Percentiles rank a stretch among this genome's conserved stretches.
Conservation (phyloP, 306 rosid genomes). For the Datisca glomerata region DNA sequence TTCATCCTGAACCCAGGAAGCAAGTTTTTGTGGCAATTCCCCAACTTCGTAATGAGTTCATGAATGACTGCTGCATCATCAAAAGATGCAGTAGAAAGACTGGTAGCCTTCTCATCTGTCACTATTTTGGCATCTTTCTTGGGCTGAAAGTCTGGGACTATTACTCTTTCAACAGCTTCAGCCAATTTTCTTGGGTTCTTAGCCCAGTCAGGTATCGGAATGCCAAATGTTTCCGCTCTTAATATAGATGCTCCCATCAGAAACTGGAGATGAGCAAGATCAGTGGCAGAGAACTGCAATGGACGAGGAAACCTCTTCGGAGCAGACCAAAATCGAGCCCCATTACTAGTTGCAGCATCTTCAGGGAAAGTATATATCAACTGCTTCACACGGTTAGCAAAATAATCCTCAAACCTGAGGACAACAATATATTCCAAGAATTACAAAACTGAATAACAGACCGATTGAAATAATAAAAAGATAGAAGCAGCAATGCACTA, state of each 20-base stretch:
- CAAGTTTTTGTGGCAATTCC: conserved; percentile 38
- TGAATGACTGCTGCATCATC: conserved; percentile 82
- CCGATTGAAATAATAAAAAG: background rate
- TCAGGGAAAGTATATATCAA: conserved; percentile 86
- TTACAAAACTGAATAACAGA: conserved; percentile 3
- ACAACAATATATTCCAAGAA: conserved; percentile 8
- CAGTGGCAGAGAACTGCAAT: conserved; percentile 63
- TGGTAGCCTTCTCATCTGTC: conserved; percentile 88
- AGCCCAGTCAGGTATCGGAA: conserved; percentile 76
- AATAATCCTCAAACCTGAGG: conserved; percentile 95
- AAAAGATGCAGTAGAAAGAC: conserved; percentile 51
- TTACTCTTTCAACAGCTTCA: conserved; percentile 59
- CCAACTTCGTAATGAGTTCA: conserved; percentile 53
- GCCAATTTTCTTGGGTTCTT: conserved; percentile 58
- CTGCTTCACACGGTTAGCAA: conserved; percentile 78
- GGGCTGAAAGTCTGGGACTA: conserved; percentile 82
- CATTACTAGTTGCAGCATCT: conserved; percentile 89
- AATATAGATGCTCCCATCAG: conserved; percentile 68
- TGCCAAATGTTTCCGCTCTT: conserved; percentile 88
- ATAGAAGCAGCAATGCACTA: too few species aligned
- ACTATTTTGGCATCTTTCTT: conserved; percentile 68
- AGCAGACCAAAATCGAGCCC: conserved; percentile 97
- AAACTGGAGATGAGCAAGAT: conserved; percentile 64
- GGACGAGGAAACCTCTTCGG: conserved; percentile 94
- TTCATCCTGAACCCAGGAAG: conserved; percentile 74